Base-by-base conservation (phyloP, 2,329 filamentous ascomycete species). In the Paecilomyces formosus region DNA sequence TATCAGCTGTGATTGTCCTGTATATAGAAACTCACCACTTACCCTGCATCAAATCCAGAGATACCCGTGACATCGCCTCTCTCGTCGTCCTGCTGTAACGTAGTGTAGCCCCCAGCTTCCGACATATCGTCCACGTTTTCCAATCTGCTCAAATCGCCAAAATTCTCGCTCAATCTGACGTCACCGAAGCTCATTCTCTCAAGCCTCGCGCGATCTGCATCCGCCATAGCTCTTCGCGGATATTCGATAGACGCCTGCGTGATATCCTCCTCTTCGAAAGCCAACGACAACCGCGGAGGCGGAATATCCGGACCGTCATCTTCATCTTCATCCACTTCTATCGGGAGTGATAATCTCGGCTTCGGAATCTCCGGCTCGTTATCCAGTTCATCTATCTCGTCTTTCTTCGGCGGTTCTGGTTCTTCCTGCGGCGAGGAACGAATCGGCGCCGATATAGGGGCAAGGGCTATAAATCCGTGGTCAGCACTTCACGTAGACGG, bases 151-250 rank as follows among this genome's bases (percentile, higher is more conserved):
- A 78, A 61, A 57, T 80, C 79, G 1, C 72, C 79, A 63, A 83
- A 83, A 58, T 78, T 72, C 59, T 82, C 81, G 63, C 80, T 83
- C 54, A 81, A 66, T 21, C 76, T 68, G 22, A 71, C 66, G 55
- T 69, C 72, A 12, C 71, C 74, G 56, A 75, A 72, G 60, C 80
- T 78, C 60, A 77, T 75, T 60, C 76, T 74, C 12, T 74, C 77
- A 15, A 78, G 55, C 28, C 72, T 70, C 39, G 69, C 67, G 22
- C 65, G 69, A 33, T 76, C 73, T 35, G 72, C 68, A 45, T 74
- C 71, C 53, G 68, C 71, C 2, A 71, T 66, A 15, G 75, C 76
- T 61, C 74, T 66, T 51, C 77, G 72, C 12, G 76, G 75, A 58
- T 75, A 74, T 62, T 80, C 78, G 15, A 78, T 70, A 31, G 74